Evolutionary conservation across 805 yeast genomes (phyloP), one percentile per base, ranked within the genome.

Genomic region (Ogataea trehalophila): DNA sequence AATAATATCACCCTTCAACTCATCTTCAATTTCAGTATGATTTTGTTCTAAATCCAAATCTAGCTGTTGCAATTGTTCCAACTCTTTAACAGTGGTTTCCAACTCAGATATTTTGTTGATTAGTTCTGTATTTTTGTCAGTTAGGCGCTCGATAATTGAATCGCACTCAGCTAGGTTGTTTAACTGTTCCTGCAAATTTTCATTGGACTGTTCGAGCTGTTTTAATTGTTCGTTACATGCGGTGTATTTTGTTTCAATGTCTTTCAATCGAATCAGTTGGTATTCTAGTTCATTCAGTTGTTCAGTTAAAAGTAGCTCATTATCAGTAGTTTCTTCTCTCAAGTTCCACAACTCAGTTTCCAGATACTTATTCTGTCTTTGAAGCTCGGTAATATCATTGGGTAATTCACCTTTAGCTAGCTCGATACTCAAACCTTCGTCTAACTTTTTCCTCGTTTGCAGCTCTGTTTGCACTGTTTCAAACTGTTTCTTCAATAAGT

Each of bases 1-100:
- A 3, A 44, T 50, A 5, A 81, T 63, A 5, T 76, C 74, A 2
- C 55, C 46, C 14, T 67, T 64, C 14, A 80, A 61, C 23, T 77
- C 78, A 4, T 51, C 47, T 49, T 79, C 82, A 0, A 75, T 63
- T 20, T 64, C 70, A 1, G 56, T 29, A 45, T 75, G 80, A 38
- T 61, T 65, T 11, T 70, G 71, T 46, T 80, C 83, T 31, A 81
- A 62, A 41, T 76, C 77, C 38, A 64, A 68, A 46, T 80, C 80
- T 14, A 81, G 57, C 31, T 69, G 72, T 46, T 74, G 75, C 33
- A 81, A 53, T 47, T 77, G 81, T 37, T 73, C 76, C 20, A 78
- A 58, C 20, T 77, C 81, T 1, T 63, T 57, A 0, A 81, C 57
- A 2, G 75, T 69, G 4, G 51, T 48, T 23, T 66, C 61, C n/a